phyloP scores from a whole-genome alignment of 345 rosid genomes.

The thale cress (Arabidopsis thaliana) region TAIR10.1 NC_003076.8:16912501-16913000 shows the following conservation, averaged over 20 bases:
- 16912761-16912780: background rate
- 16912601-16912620: conserved; percentile 15
- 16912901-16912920: background rate
- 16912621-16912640: conserved; percentile 22
- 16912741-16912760: background rate
- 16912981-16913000: conserved; percentile 2
- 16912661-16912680: background rate
- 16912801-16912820: background rate
- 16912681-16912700: background rate
- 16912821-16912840: background rate
- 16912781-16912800: background rate
- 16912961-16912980: background rate
- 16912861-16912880: background rate
- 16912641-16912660: background rate
- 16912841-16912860: background rate
- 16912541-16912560: background rate
- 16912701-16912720: background rate
- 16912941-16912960: background rate
- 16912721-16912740: background rate
- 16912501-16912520: background rate
- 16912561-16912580: background rate
- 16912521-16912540: background rate
- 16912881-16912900: background rate
- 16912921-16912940: background rate
- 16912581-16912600: conserved; percentile 9